phyloP scores from a whole-genome alignment of 2,329 filamentous ascomycete genomes.

The Aspergillus sp. region DNA sequence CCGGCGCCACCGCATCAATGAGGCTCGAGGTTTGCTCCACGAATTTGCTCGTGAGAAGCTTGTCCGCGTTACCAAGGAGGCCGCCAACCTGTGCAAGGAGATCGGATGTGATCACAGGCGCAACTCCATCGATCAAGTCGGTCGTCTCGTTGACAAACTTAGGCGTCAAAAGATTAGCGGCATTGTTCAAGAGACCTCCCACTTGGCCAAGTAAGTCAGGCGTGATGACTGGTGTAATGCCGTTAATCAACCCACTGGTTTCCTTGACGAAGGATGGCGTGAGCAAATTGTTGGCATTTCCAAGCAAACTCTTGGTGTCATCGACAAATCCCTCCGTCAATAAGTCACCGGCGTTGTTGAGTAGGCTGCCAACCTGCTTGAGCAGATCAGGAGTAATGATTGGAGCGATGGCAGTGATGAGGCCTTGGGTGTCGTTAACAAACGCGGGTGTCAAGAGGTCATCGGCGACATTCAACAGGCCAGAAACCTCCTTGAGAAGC shows the following conservation, averaged over 20 bases:
- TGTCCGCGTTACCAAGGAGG: slow-evolving; percentile 23
- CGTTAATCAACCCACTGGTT: slow-evolving; percentile 14
- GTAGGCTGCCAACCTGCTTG: slow-evolving; percentile 20
- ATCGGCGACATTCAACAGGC: slow-evolving; percentile 18
- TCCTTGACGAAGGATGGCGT: slow-evolving; percentile 25
- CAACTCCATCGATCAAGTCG: slow-evolving; percentile 19
- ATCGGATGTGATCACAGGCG: slow-evolving; percentile 21
- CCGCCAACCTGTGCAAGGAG: slow-evolving; percentile 21
- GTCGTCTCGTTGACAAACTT: slow-evolving; percentile 24
- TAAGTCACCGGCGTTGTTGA: slow-evolving; percentile 29
- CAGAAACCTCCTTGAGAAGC: slow-evolving; percentile 25
- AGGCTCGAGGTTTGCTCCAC: slow-evolving; percentile 23
- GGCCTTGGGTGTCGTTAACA: not conserved
- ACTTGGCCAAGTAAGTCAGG: slow-evolving; percentile 11
- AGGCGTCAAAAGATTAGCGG: slow-evolving; percentile 18
- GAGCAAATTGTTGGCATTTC: slow-evolving; percentile 23
- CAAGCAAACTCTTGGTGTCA: slow-evolving; percentile 16
- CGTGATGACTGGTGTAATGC: slow-evolving; percentile 8
- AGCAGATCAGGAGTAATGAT: slow-evolving; percentile 24
- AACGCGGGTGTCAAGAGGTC: slow-evolving; percentile 20
- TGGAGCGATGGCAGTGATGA: not conserved
- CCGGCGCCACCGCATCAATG: slow-evolving; percentile 20
- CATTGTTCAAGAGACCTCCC: slow-evolving; percentile 17
- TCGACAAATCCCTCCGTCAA: slow-evolving; percentile 33
- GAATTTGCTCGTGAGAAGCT: slow-evolving; percentile 27